phyloP scores from a whole-genome alignment of 352 stramenopile species.

The Globisporangium spinosum region DNA sequence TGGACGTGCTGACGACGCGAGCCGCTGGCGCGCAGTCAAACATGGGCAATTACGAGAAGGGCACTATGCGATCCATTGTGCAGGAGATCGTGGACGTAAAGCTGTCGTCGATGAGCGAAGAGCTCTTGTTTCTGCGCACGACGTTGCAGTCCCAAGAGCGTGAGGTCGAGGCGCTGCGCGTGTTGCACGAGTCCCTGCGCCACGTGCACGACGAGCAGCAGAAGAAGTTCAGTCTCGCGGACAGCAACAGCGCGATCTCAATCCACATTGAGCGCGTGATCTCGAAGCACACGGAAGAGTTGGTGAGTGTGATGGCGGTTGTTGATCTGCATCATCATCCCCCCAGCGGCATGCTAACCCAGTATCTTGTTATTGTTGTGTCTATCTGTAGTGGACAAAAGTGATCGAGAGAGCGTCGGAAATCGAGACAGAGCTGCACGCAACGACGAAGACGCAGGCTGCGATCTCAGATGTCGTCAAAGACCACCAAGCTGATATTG shows the following conservation, averaged over 20 bases:
- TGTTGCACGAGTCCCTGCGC: slow-evolving; percentile 54
- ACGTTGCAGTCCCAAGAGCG: slow-evolving; percentile 52
- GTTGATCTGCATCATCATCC: background rate
- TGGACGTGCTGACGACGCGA: slow-evolving; percentile 54
- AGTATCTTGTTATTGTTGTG: background rate
- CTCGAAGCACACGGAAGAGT: slow-evolving; percentile 52
- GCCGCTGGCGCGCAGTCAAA: slow-evolving; percentile 24
- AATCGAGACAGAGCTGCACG: slow-evolving; percentile 30
- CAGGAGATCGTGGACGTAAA: slow-evolving; percentile 72
- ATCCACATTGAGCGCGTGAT: slow-evolving; percentile 72
- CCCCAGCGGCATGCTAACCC: background rate
- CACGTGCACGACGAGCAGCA: slow-evolving; percentile 53
- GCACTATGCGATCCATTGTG: slow-evolving; percentile 56
- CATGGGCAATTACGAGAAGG: slow-evolving; percentile 36
- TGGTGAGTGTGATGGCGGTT: slow-evolving; percentile 32
- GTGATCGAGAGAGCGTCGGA: slow-evolving; percentile 38
- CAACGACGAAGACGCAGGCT: slow-evolving; percentile 28
- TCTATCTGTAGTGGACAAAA: slow-evolving; percentile 40
- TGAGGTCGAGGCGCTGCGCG: slow-evolving; percentile 52
- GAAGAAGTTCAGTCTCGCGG: slow-evolving; percentile 55
- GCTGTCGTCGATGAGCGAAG: slow-evolving; percentile 47
- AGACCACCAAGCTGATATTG: slow-evolving; percentile 38
- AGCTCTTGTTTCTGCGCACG: slow-evolving; percentile 46
- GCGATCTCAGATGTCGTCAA: slow-evolving; percentile 29
- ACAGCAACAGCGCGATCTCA: slow-evolving; percentile 48